Base-by-base conservation (phyloP, 352 stramenopile genomes). In the Phytophthora uliginosa region DNA sequence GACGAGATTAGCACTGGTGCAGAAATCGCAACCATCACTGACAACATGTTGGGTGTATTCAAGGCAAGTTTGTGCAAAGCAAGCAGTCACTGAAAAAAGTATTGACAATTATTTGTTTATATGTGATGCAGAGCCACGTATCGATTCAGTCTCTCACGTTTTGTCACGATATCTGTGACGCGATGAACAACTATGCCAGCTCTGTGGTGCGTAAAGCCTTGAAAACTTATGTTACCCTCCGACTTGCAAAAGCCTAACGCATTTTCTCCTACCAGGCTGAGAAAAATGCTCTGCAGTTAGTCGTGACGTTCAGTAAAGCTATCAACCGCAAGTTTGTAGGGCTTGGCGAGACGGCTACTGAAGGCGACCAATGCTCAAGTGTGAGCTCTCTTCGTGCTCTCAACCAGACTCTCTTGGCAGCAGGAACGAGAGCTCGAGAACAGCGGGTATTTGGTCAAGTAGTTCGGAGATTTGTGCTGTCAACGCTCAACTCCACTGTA, bases 231-330 rank as follows among this genome's bases (percentile, higher is more conserved):
- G 8, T 2, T 15, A 26, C 7, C 45, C n/a, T 28, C n/a, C 9
- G 7, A 26, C 2, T 4, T 51, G 28, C 45, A 15, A 33, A 45
- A 36, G 12, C 4, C 50, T 68, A 66, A 61, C 13, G 4, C 10
- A 33, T 4, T 47, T 12, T 60, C 18, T 33, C 36, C 5, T 20
- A 40, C 10, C 60, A 95, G 89, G 81, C 82, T 10, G 85, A 93
- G 26, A 83, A 80, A 55, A 94, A 94, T 65, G 82, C 84, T 1
- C 86, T 91, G 9, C 89, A 96, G 34, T 59, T 96, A 4, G 63
- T 96, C 7, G 77, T 93, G 9, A 95, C 89, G 0, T 76, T 95
- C 8, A 91, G 74, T 60, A 95, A 91, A 73, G 89, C 79, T 34
- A 82, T 91, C 7, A 89, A 90, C 42, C 85, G 88, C 2, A 91